Base-by-base conservation (phyloP, 768 basidiomycete species). In the Suillus spraguei region DNA sequence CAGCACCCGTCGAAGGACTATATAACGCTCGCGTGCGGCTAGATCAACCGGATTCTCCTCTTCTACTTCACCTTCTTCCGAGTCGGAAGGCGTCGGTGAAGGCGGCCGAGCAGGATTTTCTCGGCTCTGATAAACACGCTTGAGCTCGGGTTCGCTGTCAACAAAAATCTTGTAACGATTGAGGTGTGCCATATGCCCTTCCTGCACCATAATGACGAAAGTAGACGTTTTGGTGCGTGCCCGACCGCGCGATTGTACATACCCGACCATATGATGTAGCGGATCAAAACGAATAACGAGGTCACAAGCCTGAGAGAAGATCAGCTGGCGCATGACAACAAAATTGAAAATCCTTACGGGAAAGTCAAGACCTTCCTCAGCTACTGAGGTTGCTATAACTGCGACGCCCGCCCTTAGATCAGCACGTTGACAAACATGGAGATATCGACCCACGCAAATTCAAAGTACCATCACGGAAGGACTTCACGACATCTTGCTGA, bases 311-410 rank as follows among this genome's bases (percentile, higher is more conserved):
- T 92, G 44, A n/a, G 32, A 60, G n/a, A 33, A 41, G 35, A 56
- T 22, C 36, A 64, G 67, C 33, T 64, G 53, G 52, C 10, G 14
- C 24, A 42, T 39, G 35, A 39, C 38, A 35, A 32, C 20, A 52
- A 56, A 38, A 36, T 20, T 39, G 60, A 47, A 14, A 28, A 35
- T 53, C 17, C 84, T 61, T 70, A 90, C 89, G 28, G 90, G 90
- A 77, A 97, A 94, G 72, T 97, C 94, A 20, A 97, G 82, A 0
- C 95, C 95, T 78, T 97, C 95, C 74, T 97, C 95, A 0, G 93
- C 95, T 16, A 96, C 93, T 6, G 89, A 88, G 0, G 93, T 95
- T 5, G 93, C 91, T 66, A 95, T 81, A 24, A 95, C 89, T 87
- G 63, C 20, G 41, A 63, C 46, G 59, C 36, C 49, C 52, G 17